These are phyloP conservation scores for Tuber aestivum DNA, from an alignment of 495 filamentous ascomycete genomes.

Conservation along the genomic window DNA sequence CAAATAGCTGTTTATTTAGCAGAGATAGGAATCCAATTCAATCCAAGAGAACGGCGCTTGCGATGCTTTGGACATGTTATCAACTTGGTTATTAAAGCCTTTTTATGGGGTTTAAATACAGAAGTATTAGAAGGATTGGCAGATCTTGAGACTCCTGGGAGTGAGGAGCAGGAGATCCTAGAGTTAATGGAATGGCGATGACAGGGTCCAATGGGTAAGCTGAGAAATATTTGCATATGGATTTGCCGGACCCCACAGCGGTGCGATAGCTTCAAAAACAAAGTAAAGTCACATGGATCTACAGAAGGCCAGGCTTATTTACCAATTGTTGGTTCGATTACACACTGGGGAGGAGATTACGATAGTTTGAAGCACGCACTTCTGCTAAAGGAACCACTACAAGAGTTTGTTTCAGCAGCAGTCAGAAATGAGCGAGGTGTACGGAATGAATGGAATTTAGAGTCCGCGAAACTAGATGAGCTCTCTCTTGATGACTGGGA, in stretches of 20 bases:
- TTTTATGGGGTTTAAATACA: constrained; percentile 4
- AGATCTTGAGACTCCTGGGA: background rate
- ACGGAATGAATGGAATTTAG: background rate
- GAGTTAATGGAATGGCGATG: constrained; percentile 19
- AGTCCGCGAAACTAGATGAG: background rate
- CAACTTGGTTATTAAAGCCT: background rate
- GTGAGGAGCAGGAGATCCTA: background rate
- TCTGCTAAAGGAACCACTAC: constrained; percentile 13
- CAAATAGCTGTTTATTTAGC: too few species aligned
- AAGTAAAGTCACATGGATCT: background rate
- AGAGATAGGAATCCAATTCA: too few species aligned
- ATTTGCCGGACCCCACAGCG: constrained; percentile 15
- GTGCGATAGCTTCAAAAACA: constrained; percentile 9
- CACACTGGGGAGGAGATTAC: constrained; percentile 22
- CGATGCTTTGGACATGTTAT: too few species aligned
- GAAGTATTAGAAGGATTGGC: background rate
- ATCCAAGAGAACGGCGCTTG: too few species aligned
- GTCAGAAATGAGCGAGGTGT: constrained; percentile 4
- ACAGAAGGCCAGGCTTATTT: background rate
- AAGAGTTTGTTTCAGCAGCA: constrained; percentile 14
- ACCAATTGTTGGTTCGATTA: constrained; percentile 7
- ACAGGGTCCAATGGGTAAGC: constrained; percentile 17
- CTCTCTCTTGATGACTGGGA: background rate
- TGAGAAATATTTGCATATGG: constrained; percentile 23
- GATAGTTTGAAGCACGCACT: constrained; percentile 13